Conservation (phyloP, 805 yeast species). For the Isabelozyma pseudorhagii region DNA sequence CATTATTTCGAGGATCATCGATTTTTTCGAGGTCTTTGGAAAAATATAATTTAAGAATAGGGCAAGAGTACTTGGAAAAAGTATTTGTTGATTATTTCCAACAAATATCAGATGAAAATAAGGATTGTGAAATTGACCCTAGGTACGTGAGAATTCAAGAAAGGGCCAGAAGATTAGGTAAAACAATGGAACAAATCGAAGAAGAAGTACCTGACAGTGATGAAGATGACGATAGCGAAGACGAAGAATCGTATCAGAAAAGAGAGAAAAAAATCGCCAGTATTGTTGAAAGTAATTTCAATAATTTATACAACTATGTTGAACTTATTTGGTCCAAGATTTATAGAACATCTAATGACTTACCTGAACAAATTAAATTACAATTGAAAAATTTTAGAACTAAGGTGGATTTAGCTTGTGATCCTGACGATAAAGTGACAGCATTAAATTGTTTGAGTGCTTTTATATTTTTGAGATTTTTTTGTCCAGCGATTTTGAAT, state of each 20-base stretch:
- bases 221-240: conserved; percentile 20
- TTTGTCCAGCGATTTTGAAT: conserved; percentile 82
- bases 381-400: conserved; percentile 63
- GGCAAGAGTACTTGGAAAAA: conserved; percentile 72
- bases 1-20: conserved; percentile 76
- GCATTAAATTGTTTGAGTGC: conserved; percentile 78
- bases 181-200: conserved; percentile 15
- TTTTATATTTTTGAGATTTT: conserved; percentile 64
- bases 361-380: conserved; percentile 64
- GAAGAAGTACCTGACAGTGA: conserved; percentile 13
- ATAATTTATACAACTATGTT: conserved; percentile 47
- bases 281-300: conserved; percentile 46
- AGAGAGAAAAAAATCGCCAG: conserved; percentile 26
- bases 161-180: conserved; percentile 22
- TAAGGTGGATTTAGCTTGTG: conserved; percentile 61
- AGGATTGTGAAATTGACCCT: conserved; percentile 83
- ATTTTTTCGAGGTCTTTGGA: conserved; percentile 81
- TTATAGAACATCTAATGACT: conserved; percentile 63
- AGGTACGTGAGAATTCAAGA: conserved; percentile 43
- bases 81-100: conserved; percentile 69
- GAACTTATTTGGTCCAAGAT: conserved; percentile 66
- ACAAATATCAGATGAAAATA: conserved; percentile 46
- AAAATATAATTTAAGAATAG: conserved; percentile 68
- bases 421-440: conserved; percentile 48
- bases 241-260: conserved; percentile 28